Conservation (phyloP, 345 rosid genomes). For the Adansonia digitata region DNA sequence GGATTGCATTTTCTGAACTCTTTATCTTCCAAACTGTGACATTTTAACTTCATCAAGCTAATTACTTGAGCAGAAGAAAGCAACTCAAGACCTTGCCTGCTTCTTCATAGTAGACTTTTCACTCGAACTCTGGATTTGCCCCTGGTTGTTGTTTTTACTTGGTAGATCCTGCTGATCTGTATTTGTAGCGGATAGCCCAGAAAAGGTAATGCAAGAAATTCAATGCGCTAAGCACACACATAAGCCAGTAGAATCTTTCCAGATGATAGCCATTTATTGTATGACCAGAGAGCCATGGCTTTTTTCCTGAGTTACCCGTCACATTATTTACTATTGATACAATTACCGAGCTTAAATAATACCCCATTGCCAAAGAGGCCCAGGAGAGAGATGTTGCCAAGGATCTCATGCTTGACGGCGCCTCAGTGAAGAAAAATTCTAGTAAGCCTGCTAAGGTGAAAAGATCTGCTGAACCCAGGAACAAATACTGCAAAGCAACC, state of each 20-base stretch:
- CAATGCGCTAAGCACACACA: constrained; percentile 49
- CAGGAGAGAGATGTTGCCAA: constrained; percentile 72
- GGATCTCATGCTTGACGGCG: constrained; percentile 73
- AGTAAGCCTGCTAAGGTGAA: constrained; percentile 72
- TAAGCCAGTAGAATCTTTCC: constrained; percentile 65
- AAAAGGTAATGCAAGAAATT: constrained; percentile 58
- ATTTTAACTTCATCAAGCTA: neutral
- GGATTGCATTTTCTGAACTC: neutral
- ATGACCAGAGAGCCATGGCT: constrained; percentile 52
- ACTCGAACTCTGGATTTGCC: too few relatives aligned
- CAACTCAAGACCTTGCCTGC: neutral
- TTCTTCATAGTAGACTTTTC: neutral
- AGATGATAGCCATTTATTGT: constrained; percentile 41
- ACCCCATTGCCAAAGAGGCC: constrained; percentile 74
- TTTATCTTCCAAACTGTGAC: too few relatives aligned
- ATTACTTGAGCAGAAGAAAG: neutral
- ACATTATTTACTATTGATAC: constrained; percentile 53
- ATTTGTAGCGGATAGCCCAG: constrained; percentile 57
- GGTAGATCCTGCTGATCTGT: constrained; percentile 29
- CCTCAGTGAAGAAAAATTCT: constrained; percentile 81
- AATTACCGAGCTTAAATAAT: constrained; percentile 65
- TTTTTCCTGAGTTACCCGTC: constrained; percentile 35
- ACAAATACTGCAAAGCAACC: constrained; percentile 70
- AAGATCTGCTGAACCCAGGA: constrained; percentile 76
- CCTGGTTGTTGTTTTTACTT: neutral